Conservation (phyloP, 495 filamentous ascomycete species). For the Mytilinidion resinicola region DNA sequence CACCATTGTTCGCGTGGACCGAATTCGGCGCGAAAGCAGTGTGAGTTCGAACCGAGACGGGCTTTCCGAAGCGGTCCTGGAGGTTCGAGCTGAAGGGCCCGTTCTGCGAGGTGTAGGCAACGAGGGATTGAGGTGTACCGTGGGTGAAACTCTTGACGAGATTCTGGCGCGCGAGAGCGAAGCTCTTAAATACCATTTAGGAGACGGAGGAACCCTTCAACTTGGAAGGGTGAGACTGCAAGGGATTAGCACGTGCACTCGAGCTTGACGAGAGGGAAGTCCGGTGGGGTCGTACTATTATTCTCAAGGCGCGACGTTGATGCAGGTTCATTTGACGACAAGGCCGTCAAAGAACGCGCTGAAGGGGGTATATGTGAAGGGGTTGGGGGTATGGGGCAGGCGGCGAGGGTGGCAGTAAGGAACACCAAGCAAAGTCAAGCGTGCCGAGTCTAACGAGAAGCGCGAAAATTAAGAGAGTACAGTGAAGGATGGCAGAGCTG, state of each 20-base stretch:
- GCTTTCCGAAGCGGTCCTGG: slow-evolving; percentile 51
- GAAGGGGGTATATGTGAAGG: background rate
- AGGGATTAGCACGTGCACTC: slow-evolving; percentile 2
- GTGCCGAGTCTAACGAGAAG: background rate
- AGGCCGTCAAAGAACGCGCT: slow-evolving; percentile 58
- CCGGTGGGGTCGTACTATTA: slow-evolving; percentile 40
- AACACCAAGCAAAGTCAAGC: background rate
- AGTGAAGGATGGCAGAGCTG: slow-evolving; percentile 7
- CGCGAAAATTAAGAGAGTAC: background rate
- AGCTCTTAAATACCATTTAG: slow-evolving; percentile 81
- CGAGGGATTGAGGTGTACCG: slow-evolving; percentile 95
- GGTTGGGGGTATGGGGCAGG: background rate
- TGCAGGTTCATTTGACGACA: slow-evolving; percentile 65
- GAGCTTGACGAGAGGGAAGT: background rate
- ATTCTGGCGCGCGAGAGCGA: slow-evolving; percentile 94
- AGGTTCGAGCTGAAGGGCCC: slow-evolving; percentile 38
- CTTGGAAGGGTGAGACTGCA: slow-evolving; percentile 40
- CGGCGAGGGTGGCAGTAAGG: background rate
- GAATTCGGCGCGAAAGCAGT: slow-evolving; percentile 60
- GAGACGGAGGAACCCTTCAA: slow-evolving; percentile 43
- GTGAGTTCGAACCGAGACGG: slow-evolving; percentile 59
- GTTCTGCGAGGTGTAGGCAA: slow-evolving; percentile 78
- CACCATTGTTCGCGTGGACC: slow-evolving; percentile 38
- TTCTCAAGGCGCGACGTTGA: slow-evolving; percentile 40
- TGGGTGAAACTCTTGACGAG: slow-evolving; percentile 92